phyloP scores from a whole-genome alignment of 345 rosid genomes.

The Populus tremula region DNA sequence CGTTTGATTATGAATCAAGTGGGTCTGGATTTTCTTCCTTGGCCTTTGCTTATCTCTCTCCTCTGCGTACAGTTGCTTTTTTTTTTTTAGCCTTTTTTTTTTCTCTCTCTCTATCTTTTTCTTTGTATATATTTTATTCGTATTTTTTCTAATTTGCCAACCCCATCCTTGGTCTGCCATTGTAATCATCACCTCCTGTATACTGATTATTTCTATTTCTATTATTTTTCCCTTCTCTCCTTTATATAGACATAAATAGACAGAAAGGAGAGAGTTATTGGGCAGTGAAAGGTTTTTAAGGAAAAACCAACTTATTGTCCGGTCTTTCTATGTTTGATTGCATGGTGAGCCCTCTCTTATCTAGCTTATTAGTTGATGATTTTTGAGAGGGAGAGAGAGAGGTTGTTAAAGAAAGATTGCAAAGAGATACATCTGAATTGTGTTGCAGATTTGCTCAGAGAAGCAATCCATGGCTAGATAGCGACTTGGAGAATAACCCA shows the following conservation, averaged over 20 bases:
- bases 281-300: slow-evolving; percentile 27
- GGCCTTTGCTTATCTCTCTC: not conserved
- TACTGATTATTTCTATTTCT: slow-evolving; percentile 17
- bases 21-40: not conserved
- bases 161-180: slow-evolving; percentile 45
- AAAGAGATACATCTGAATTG: slow-evolving; percentile 40
- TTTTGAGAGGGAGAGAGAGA: slow-evolving; percentile 22
- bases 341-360: slow-evolving; percentile 22
- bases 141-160: slow-evolving; percentile 17
- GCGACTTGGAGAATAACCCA: slow-evolving; percentile 71
- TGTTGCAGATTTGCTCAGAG: slow-evolving; percentile 42
- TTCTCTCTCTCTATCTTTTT: slow-evolving; percentile 13
- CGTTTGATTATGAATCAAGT: slow-evolving; percentile 20
- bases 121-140: not conserved
- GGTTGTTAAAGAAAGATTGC: not conserved
- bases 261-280: slow-evolving; percentile 27
- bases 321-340: slow-evolving; percentile 31
- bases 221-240: slow-evolving; percentile 4
- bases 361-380: not conserved
- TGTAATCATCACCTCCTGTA: slow-evolving; percentile 63
- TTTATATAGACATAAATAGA: slow-evolving; percentile 34
- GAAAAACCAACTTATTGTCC: slow-evolving; percentile 26
- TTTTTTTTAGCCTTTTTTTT: not conserved
- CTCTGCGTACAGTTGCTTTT: not conserved
- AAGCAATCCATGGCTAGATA: slow-evolving; percentile 54